A percentile compares a stretch with the other conserved stretches of the same genome.
phyloP scores from a whole-genome alignment of 2,329 filamentous ascomycete genomes.

The Microsporum canis region DNA sequence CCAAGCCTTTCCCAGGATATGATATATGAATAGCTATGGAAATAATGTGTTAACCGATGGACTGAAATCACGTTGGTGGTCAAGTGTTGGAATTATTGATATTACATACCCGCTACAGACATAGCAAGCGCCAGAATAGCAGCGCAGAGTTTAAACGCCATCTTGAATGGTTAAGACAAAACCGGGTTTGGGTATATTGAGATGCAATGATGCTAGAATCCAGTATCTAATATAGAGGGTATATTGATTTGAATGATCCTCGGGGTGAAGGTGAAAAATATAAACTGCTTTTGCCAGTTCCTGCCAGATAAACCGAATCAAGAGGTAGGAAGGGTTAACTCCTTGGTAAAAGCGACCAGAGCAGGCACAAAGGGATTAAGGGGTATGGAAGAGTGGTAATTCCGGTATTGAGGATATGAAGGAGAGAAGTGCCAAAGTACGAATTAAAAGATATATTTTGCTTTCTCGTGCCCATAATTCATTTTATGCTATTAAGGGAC shows the following conservation, averaged over 20 bases:
- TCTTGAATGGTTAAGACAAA: neutral
- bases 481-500: neutral
- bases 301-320: neutral
- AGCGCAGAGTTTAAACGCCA: neutral
- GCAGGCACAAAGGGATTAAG: neutral
- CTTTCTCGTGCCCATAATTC: neutral
- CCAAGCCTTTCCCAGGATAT: conserved; percentile 15
- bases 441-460: neutral
- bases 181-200: neutral
- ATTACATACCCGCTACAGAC: conserved; percentile 3
- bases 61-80: neutral
- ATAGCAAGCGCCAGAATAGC: conserved; percentile 5
- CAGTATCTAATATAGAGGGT: neutral
- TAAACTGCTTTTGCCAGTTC: neutral
- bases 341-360: neutral
- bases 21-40: conserved; percentile 7
- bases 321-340: neutral
- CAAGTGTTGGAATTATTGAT: neutral
- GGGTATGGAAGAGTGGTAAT: too few relatives aligned
- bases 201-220: neutral
- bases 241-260: neutral
- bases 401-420: too few relatives aligned
- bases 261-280: too few relatives aligned
- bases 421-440: neutral
- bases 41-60: neutral